Evolutionary conservation across 768 basidiomycete species (phyloP), one percentile per base, ranked within the genome.

Genomic region (Lepiota subincarnata): DNA sequence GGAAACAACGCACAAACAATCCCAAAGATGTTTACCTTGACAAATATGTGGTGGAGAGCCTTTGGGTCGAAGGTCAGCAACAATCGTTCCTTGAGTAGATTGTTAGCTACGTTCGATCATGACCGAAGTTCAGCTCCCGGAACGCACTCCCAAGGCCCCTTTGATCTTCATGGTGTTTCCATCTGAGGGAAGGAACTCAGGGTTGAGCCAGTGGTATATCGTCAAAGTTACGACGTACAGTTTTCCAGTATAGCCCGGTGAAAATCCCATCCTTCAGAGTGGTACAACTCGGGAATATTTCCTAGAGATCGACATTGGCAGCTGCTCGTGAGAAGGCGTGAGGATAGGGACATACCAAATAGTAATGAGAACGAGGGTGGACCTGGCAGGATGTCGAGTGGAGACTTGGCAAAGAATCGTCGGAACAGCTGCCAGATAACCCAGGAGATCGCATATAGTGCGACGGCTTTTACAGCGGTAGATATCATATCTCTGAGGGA

Each of bases 1-100:
- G 24, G 24, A 55, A 22, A 18, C 19, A 35, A 36, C 6, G 16
- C 3, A 19, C 6, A 18, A 35, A 48, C 24, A 13, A 38, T 1
- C 34, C 18, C 44, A 31, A 34, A 7, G 47, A 22, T 36, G 40
- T 62, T 55, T 40, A 74, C 78, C 62, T 77, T 78, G 13, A 78
- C 63, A 18, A 76, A 43, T 19, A 80, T 75, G 51, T 73, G 70
- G 48, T 77, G 68, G 49, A 80, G 54, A 1, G 77, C 78, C 37
- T 66, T 70, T 1, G 77, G 75, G 53, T 80, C 78, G 46, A 62
- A 75, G 0, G 75, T 67, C 53, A 70, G 71, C 6, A 79, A 60
- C 40, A 67, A 60, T 31, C 66, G 60, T 48, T 64, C 64, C 69
- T 69, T 62, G 50, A 22, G 14, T 18, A 37, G 13, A 14, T n/a